Evolutionary conservation across 768 basidiomycete genomes (phyloP).

Genomic region (Suillus sp.): DNA sequence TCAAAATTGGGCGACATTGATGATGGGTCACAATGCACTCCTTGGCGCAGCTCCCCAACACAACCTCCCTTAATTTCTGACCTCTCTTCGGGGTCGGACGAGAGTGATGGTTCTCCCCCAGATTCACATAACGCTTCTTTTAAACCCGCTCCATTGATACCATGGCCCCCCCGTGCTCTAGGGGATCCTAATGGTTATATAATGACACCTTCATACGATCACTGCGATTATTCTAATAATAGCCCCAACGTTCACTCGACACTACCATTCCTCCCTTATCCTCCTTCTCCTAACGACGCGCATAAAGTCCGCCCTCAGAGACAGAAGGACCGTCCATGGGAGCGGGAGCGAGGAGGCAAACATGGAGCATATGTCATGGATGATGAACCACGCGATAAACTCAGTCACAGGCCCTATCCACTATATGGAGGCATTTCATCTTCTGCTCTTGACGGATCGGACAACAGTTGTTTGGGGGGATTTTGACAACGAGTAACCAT

Average conservation of each 20-base stretch:
- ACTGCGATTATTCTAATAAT: slow-evolving; percentile 13
- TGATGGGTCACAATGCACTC: slow-evolving; percentile 19
- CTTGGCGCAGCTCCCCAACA: slow-evolving; percentile 19
- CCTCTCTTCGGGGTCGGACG: slow-evolving; percentile 62
- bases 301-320: slow-evolving; percentile 18
- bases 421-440: slow-evolving; percentile 7
- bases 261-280: slow-evolving; percentile 15
- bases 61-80: slow-evolving; percentile 62
- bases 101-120: slow-evolving; percentile 56
- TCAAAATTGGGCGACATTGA: slow-evolving; percentile 10
- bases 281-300: slow-evolving; percentile 11
- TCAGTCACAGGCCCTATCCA: slow-evolving; percentile 12
- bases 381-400: slow-evolving; percentile 17
- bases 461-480: slow-evolving; percentile 23
- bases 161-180: slow-evolving; percentile 18
- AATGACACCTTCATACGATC: slow-evolving; percentile 2
- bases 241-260: slow-evolving; percentile 7
- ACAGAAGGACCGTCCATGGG: slow-evolving; percentile 19
- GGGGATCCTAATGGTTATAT: slow-evolving; percentile 15
- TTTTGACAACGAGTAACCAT: slow-evolving; percentile 12
- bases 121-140: slow-evolving; percentile 21
- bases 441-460: slow-evolving; percentile 10
- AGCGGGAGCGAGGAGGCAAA: slow-evolving; percentile 16
- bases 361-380: slow-evolving; percentile 9
- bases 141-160: slow-evolving; percentile 27